Base-by-base conservation (phyloP, 352 stramenopile species). In the Aphanomyces astaci region DNA sequence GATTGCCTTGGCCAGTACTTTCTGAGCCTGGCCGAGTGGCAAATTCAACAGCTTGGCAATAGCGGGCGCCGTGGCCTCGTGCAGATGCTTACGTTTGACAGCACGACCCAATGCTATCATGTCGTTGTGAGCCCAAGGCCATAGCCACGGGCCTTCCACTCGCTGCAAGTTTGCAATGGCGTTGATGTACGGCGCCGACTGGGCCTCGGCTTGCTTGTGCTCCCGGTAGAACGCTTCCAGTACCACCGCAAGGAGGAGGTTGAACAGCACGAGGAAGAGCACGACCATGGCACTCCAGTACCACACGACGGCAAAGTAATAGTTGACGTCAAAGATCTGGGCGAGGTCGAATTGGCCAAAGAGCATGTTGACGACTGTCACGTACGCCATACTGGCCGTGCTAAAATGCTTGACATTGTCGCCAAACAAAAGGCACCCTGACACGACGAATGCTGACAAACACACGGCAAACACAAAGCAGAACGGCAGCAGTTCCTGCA, bases 201-300 rank as follows among this genome's bases (percentile, higher is more conserved):
- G 36, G 7, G 36, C 36, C 7, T 43, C 36, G 36, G 36, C 36
- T 56, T 79, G 71, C 4, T 73, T 71, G 27, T 66, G 82, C 48
- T 82, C 78, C 31, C 84, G 76, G 1, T 68, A 72, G 64, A 85
- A 90, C 28, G 78, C 71, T 64, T 83, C 64, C 63, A 89, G 70
- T 1, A 89, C 79, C 48, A 89, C 87, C 22, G 81, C 81, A 45
- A 89, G 77, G 76, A 89, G 87, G 71, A 89, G 82, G 63, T 87
- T 89, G 36, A 89, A 75, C 55, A 89, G 67, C 28, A 88, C 73
- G 55, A 90, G 80, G 39, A 75, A 81, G 49, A 87, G 76, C 3
- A 87, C 73, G 43, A 86, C 68, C 76, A 89, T 84, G 70, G 85
- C 86, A 4, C 60, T 57, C 81, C 81, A 86, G 70, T 89, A 89